Percentiles rank a stretch among this genome's conserved stretches.
phyloP scores from a whole-genome alignment of 257 asterid species.

The Scutellaria minor region DNA sequence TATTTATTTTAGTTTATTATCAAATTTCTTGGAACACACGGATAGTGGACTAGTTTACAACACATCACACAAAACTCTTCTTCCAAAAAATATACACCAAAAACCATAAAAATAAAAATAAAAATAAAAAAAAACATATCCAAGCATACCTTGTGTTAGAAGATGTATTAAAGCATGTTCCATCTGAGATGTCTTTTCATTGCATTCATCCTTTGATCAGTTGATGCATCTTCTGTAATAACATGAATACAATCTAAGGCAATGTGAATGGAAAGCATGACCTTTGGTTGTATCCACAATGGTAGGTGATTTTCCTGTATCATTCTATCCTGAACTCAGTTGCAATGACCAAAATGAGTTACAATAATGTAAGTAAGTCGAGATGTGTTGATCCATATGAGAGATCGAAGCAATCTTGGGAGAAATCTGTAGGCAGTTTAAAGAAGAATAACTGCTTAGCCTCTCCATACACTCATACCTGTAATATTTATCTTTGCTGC shows the following conservation, averaged over 20 bases:
- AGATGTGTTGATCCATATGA: background rate
- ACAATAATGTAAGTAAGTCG: no score
- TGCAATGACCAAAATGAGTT: background rate
- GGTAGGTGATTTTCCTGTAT: no score
- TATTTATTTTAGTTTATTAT: no score
- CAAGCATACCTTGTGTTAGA: no score
- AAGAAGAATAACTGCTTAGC: constrained; percentile 1
- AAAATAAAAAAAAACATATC: no score
- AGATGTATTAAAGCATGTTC: no score
- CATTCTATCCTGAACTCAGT: background rate
- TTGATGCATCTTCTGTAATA: background rate
- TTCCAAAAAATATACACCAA: no score
- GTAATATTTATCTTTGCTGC: background rate
- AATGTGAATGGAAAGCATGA: background rate
- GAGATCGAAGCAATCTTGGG: constrained; percentile 13
- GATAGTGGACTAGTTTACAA: no score
- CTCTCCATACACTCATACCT: constrained; percentile 13
- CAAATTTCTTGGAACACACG: no score
- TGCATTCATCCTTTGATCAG: background rate
- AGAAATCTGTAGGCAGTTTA: background rate
- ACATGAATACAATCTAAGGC: background rate
- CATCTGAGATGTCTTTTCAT: no score
- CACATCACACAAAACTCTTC: no score
- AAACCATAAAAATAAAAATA: no score
- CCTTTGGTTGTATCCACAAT: background rate